phyloP scores from a whole-genome alignment of 768 basidiomycete species.

The Mrakia blollopis region DNA sequence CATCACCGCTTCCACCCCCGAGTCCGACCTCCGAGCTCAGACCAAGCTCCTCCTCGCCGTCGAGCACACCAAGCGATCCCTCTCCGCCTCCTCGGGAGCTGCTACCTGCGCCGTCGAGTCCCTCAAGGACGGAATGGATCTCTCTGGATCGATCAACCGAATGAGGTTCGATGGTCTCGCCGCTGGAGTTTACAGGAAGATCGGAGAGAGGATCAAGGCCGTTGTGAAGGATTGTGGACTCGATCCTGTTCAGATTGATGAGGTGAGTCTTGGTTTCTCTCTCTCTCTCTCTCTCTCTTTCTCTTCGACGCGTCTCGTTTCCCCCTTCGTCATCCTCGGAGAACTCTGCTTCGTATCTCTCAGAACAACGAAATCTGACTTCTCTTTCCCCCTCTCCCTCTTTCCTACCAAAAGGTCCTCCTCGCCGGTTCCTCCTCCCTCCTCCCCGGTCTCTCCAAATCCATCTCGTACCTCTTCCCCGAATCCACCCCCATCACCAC shows the following conservation, averaged over 20 bases:
- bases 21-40: conserved; percentile 68
- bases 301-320: not conserved
- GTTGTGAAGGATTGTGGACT: conserved; percentile 55
- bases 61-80: conserved; percentile 89
- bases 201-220: conserved; percentile 52
- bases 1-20: conserved; percentile 43
- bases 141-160: conserved; percentile 64
- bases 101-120: conserved; percentile 90
- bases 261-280: conserved; percentile 48
- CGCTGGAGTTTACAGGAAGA: conserved; percentile 56
- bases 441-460: conserved; percentile 68
- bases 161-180: conserved; percentile 63
- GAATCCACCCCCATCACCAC: conserved; percentile 60
- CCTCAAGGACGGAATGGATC: conserved; percentile 88
- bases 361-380: no score
- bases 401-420: conserved; percentile 54
- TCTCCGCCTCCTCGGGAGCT: conserved; percentile 78
- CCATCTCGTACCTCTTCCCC: conserved; percentile 53
- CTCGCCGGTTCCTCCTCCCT: conserved; percentile 71
- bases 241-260: conserved; percentile 66
- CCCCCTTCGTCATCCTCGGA: no score
- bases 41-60: conserved; percentile 90
- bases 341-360: no score
- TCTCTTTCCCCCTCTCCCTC: not conserved
- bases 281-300: not conserved